Percentiles rank a stretch among this genome's conserved stretches.
phyloP scores from a whole-genome alignment of 179 eudicot species.

The Corrigiola litoralis region DNA sequence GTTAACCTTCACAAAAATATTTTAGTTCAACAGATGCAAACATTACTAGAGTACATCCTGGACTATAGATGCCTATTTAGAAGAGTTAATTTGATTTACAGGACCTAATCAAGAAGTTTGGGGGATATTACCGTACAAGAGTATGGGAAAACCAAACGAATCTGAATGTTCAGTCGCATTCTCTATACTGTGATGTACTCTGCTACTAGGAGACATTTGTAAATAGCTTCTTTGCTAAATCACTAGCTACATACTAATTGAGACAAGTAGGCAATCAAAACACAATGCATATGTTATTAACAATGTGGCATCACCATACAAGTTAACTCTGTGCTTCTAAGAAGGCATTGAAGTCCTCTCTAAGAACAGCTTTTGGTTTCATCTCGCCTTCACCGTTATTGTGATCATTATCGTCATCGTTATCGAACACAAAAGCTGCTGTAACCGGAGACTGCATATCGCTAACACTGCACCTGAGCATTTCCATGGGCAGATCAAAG shows the following conservation, averaged over 20 bases:
- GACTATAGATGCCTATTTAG: too few relatives aligned
- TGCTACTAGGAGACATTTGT: too few relatives aligned
- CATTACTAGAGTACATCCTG: too few relatives aligned
- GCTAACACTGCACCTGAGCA: conserved; percentile 56
- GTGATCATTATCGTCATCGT: conserved; percentile 14
- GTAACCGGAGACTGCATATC: conserved; percentile 70
- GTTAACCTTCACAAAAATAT: too few relatives aligned
- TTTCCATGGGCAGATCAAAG: conserved; percentile 76
- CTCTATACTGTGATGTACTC: too few relatives aligned
- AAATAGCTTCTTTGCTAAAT: too few relatives aligned
- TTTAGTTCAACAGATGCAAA: too few relatives aligned
- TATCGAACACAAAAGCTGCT: conserved; percentile 67
- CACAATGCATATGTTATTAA: not conserved
- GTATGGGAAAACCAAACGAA: too few relatives aligned
- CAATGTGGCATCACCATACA: not conserved
- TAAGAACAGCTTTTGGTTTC: conserved; percentile 35
- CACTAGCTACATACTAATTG: not conserved
- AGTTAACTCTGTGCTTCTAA: conserved; percentile 52
- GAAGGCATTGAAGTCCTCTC: conserved; percentile 56
- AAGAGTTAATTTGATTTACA: too few relatives aligned
- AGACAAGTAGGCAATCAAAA: not conserved
- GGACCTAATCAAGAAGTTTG: too few relatives aligned
- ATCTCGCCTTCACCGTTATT: conserved; percentile 15
- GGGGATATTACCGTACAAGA: too few relatives aligned
- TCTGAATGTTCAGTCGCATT: too few relatives aligned